These are phyloP conservation scores for Colletotrichum lindemuthianum DNA, from an alignment of 2,329 filamentous ascomycete genomes.

Conservation along the genomic window DNA sequence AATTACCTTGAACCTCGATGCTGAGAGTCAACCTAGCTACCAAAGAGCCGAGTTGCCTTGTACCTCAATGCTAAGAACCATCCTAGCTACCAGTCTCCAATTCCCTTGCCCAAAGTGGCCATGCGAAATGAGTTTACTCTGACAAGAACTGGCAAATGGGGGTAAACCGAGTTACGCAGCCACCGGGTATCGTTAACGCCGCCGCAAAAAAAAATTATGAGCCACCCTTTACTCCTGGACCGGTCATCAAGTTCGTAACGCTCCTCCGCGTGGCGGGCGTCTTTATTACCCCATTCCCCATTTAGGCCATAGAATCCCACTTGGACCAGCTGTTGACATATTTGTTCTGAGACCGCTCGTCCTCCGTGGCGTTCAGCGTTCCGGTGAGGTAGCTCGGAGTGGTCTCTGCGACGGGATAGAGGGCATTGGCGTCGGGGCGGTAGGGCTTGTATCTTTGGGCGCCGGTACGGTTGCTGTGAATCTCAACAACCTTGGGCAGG, in stretches of 20 bases:
- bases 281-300: no score
- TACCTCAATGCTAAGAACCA: no score
- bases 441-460: conserved; percentile 33
- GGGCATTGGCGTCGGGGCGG: conserved; percentile 5
- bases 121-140: conserved; percentile 13
- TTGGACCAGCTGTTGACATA: conserved; percentile 30
- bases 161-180: conserved; percentile 19
- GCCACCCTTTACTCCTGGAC: not conserved
- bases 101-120: not conserved
- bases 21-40: no score
- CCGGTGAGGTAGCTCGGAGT: conserved; percentile 23
- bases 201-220: conserved; percentile 2
- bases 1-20: no score
- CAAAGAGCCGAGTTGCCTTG: no score
- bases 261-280: no score
- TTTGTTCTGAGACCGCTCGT: conserved; percentile 14
- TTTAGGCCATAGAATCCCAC: conserved; percentile 2
- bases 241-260: not conserved
- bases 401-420: conserved; percentile 25
- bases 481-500: conserved; percentile 34
- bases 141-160: conserved; percentile 12
- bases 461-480: conserved; percentile 32
- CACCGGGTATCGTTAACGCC: conserved; percentile 32
- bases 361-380: conserved; percentile 20
- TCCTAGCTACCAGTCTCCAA: conserved; percentile 15